These are phyloP conservation scores for Cicer arietinum DNA, from an alignment of 306 rosid genomes.

Conservation along the genomic window DNA sequence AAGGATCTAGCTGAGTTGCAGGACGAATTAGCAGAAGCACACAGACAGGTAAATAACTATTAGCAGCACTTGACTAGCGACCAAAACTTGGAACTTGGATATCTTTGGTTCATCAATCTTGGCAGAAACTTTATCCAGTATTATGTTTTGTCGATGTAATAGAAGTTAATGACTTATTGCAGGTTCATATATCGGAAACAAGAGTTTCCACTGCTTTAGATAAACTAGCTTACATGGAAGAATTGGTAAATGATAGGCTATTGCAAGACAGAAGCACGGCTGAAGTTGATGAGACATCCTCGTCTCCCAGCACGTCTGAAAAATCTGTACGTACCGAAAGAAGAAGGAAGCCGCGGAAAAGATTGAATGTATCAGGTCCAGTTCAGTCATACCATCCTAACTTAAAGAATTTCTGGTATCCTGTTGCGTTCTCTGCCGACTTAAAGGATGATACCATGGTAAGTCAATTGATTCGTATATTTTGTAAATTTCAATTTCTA, in stretches of 20 bases:
- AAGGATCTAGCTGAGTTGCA: slow-evolving; percentile 93
- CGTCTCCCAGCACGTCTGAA: slow-evolving; percentile 62
- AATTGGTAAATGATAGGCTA: slow-evolving; percentile 83
- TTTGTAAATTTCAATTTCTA: not conserved
- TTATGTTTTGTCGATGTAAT: slow-evolving; percentile 19
- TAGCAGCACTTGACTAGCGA: slow-evolving; percentile 18
- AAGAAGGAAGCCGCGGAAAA: slow-evolving; percentile 56
- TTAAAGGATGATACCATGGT: slow-evolving; percentile 92
- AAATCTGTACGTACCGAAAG: slow-evolving; percentile 48
- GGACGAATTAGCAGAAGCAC: slow-evolving; percentile 85
- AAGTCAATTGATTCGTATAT: slow-evolving; percentile 33
- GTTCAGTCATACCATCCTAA: slow-evolving; percentile 84
- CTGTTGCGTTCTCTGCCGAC: slow-evolving; percentile 81
- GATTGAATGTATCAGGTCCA: slow-evolving; percentile 89
- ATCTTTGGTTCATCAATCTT: not conserved
- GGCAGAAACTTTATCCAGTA: not conserved
- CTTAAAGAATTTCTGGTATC: slow-evolving; percentile 98
- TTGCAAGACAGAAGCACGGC: slow-evolving; percentile 62
- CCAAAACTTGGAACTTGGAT: slow-evolving; percentile 23
- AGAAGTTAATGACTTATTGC: slow-evolving; percentile 49
- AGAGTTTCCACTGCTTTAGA: slow-evolving; percentile 91
- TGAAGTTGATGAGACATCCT: slow-evolving; percentile 58
- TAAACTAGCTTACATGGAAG: slow-evolving; percentile 98
- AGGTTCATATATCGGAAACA: slow-evolving; percentile 97
- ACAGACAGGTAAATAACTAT: slow-evolving; percentile 67